phyloP scores from a whole-genome alignment of 2,329 filamentous ascomycete species.

The Aspergillus sp. region DNA sequence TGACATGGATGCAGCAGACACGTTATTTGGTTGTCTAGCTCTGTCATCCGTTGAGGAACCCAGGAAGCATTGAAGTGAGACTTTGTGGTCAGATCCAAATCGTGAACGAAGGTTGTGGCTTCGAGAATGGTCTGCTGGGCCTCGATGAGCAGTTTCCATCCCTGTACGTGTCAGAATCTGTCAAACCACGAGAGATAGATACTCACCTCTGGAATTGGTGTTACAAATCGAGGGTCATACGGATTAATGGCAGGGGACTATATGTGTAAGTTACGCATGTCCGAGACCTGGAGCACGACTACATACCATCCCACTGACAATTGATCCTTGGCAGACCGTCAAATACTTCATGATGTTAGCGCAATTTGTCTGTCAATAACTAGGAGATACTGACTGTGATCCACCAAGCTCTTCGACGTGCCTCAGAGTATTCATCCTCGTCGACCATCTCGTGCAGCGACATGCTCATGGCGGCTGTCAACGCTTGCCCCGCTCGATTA shows the following conservation, averaged over 20 bases:
- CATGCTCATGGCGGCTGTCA: slow-evolving; percentile 31
- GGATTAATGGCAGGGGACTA: slow-evolving; percentile 20
- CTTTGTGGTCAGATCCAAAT: slow-evolving; percentile 22
- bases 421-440: slow-evolving; percentile 26
- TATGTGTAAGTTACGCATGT: slow-evolving; percentile 4
- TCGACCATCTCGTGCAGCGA: slow-evolving; percentile 27
- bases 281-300: not conserved
- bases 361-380: too few species aligned
- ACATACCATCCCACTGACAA: slow-evolving; percentile 54
- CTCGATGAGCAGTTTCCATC: slow-evolving; percentile 31
- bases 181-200: not conserved
- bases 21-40: slow-evolving; percentile 23
- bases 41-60: slow-evolving; percentile 22
- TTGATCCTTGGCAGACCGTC: slow-evolving; percentile 54
- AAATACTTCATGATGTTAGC: slow-evolving; percentile 43
- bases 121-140: slow-evolving; percentile 29
- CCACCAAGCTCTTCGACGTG: slow-evolving; percentile 32
- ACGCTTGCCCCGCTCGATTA: slow-evolving; percentile 31
- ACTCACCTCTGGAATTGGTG: slow-evolving; percentile 22
- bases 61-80: slow-evolving; percentile 15
- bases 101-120: slow-evolving; percentile 24
- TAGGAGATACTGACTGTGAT: slow-evolving; percentile 26
- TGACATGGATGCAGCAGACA: slow-evolving; percentile 17
- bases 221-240: slow-evolving; percentile 29
- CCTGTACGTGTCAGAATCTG: slow-evolving; percentile 12